Percentiles rank a stretch among this genome's conserved stretches.
Evolutionary conservation across 805 yeast genomes (phyloP).

Genomic region (Teunomyces barrocoloradensis): DNA sequence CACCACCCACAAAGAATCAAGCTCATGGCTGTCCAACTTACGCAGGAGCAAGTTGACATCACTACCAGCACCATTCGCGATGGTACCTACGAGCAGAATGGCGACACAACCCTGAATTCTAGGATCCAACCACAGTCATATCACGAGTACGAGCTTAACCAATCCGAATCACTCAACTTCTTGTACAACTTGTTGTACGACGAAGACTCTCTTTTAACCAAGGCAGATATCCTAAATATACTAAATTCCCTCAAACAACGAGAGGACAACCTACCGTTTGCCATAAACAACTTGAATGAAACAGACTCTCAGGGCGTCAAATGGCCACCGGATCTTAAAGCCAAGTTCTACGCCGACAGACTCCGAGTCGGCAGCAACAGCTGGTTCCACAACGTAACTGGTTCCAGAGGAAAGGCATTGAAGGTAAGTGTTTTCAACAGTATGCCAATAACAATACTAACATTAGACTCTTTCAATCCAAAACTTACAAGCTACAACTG

Average conservation of each 20-base stretch:
- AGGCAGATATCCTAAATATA: conserved; percentile 34
- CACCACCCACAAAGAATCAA: neutral
- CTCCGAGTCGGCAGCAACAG: conserved; percentile 30
- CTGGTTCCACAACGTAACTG: conserved; percentile 40
- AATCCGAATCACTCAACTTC: conserved; percentile 41
- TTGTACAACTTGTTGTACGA: conserved; percentile 40
- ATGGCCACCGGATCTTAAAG: conserved; percentile 33
- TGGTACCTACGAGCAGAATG: neutral
- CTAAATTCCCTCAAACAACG: conserved; percentile 35
- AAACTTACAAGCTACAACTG: conserved; percentile 19
- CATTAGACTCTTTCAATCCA: conserved; percentile 3
- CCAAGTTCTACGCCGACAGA: conserved; percentile 32
- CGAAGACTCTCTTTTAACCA: conserved; percentile 29
- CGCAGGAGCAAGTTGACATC: conserved; percentile 10
- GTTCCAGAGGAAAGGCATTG: conserved; percentile 31
- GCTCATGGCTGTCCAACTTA: conserved; percentile 10
- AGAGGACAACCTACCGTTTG: conserved; percentile 34
- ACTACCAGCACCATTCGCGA: conserved; percentile 8
- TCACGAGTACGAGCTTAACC: conserved; percentile 29
- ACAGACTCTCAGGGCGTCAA: conserved; percentile 36
- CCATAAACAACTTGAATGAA: conserved; percentile 6
- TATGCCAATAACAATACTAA: neutral
- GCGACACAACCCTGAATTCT: neutral
- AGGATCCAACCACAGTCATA: conserved; percentile 1
- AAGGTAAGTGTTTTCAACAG: conserved; percentile 25